These are phyloP conservation scores for Penicillium cosmopolitanum DNA, from an alignment of 495 filamentous ascomycete species.

Conservation along the genomic window DNA sequence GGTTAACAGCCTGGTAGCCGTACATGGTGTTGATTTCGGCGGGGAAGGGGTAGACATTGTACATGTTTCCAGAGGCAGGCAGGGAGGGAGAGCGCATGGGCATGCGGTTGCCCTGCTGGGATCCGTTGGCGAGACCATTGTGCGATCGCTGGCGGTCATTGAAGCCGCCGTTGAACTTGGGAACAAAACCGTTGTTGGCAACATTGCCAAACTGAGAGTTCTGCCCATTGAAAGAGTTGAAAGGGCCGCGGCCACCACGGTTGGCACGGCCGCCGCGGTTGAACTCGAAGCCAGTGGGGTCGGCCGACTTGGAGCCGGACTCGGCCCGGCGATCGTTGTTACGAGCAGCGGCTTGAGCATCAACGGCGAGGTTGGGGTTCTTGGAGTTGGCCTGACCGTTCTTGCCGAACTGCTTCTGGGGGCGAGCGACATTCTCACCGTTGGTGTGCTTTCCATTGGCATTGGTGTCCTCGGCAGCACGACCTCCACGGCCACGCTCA, in stretches of 20 bases:
- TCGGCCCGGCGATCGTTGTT: constrained; percentile 43
- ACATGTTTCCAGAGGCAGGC: constrained; percentile 44
- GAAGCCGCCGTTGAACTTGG: constrained; percentile 44
- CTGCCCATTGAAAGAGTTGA: constrained; percentile 44
- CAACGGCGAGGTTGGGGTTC: constrained; percentile 37
- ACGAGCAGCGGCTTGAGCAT: constrained; percentile 38
- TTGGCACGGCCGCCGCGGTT: constrained; percentile 53
- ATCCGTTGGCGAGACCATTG: constrained; percentile 38
- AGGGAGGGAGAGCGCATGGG: constrained; percentile 54
- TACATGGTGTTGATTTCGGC: constrained; percentile 50
- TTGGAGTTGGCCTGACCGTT: constrained; percentile 38
- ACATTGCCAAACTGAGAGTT: constrained; percentile 52
- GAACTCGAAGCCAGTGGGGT: constrained; percentile 42
- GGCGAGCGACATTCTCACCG: constrained; percentile 36
- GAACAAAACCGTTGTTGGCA: constrained; percentile 43
- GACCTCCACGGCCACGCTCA: constrained; percentile 40
- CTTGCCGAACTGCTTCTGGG: constrained; percentile 40
- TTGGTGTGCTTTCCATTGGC: constrained; percentile 29
- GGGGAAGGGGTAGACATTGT: constrained; percentile 42
- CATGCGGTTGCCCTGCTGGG: constrained; percentile 44
- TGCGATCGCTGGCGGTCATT: constrained; percentile 48
- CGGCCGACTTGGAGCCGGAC: constrained; percentile 44
- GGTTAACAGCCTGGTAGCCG: constrained; percentile 56
- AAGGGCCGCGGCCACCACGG: constrained; percentile 54
- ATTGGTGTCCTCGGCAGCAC: constrained; percentile 39